A percentile compares a stretch with the other conserved stretches of the same genome.
Evolutionary conservation across 768 basidiomycete genomes (phyloP).

Genomic region (Chalciporus pseudorubinellus): DNA sequence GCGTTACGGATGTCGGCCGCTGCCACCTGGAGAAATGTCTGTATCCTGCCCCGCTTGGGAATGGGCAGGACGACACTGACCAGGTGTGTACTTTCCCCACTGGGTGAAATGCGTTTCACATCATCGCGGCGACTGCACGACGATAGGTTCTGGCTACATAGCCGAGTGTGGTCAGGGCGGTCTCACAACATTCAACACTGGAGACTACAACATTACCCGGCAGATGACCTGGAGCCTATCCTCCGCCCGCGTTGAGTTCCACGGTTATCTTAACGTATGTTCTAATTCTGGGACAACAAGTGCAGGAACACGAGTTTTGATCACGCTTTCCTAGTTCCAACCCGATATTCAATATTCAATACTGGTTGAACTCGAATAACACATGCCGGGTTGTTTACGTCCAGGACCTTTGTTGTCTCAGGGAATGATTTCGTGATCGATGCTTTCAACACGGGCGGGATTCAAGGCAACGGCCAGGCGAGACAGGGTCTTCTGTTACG

Average conservation of each 20-base stretch:
- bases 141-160: conserved; percentile 46
- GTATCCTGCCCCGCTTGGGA: conserved; percentile 36
- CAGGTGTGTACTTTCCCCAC: conserved; percentile 25
- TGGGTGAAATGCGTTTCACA: too few relatives aligned
- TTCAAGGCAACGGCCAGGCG: neutral
- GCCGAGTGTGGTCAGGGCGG: conserved; percentile 47
- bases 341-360: neutral
- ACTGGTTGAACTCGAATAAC: conserved; percentile 23
- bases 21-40: conserved; percentile 6
- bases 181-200: conserved; percentile 42
- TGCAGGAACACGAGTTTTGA: too few relatives aligned
- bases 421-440: conserved; percentile 55
- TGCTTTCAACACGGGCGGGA: conserved; percentile 35
- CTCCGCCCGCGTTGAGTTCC: conserved; percentile 42
- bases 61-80: conserved; percentile 40
- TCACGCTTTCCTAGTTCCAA: conserved; percentile 22
- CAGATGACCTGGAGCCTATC: conserved; percentile 55
- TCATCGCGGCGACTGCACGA: too few relatives aligned
- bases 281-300: too few relatives aligned
- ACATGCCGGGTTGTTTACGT: conserved; percentile 64
- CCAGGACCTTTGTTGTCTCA: conserved; percentile 57
- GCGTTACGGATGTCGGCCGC: too few relatives aligned
- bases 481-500: too few relatives aligned
- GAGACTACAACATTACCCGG: conserved; percentile 52
- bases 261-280: conserved; percentile 35